Evolutionary conservation across 2,329 filamentous ascomycete genomes (phyloP).

Genomic region (Colletotrichum sp.): DNA sequence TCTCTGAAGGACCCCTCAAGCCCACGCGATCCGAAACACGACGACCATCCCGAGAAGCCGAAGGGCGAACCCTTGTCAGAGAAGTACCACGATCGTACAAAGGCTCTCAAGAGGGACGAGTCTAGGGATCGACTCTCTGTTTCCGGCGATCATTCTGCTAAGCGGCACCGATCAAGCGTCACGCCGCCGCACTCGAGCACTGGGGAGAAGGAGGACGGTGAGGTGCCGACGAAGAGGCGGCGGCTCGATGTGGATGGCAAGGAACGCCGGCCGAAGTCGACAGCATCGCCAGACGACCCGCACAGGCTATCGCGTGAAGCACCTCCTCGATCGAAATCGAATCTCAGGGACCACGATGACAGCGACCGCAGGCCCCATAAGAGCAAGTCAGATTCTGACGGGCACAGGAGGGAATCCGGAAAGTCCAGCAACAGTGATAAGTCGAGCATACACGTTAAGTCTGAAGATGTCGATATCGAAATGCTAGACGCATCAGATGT

Average conservation of each 20-base stretch:
- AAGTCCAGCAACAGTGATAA: constrained; percentile 50
- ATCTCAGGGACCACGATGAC: constrained; percentile 48
- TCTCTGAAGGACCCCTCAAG: constrained; percentile 58
- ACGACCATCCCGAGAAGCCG: constrained; percentile 54
- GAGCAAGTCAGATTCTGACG: constrained; percentile 37
- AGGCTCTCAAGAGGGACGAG: constrained; percentile 66
- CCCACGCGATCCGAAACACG: constrained; percentile 52
- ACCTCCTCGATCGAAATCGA: constrained; percentile 30
- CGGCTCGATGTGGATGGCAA: constrained; percentile 60
- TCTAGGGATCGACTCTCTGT: constrained; percentile 59
- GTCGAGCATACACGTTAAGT: constrained; percentile 59
- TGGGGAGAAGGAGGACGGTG: constrained; percentile 57
- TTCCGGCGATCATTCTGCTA: constrained; percentile 56
- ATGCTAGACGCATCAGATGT: constrained; percentile 54
- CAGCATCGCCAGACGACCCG: constrained; percentile 50
- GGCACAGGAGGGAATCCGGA: constrained; percentile 45
- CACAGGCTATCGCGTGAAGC: constrained; percentile 23
- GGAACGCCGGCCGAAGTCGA: constrained; percentile 51
- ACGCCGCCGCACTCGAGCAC: constrained; percentile 61
- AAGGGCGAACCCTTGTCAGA: constrained; percentile 50
- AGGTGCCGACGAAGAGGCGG: constrained; percentile 59
- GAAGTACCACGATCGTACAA: constrained; percentile 64
- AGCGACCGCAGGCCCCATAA: constrained; percentile 32
- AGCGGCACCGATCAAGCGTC: constrained; percentile 63
- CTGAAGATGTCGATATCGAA: constrained; percentile 60